These are phyloP conservation scores for Vitis labrusca DNA, from an alignment of 164 flowering plant genomes.

Conservation along the genomic window DNA sequence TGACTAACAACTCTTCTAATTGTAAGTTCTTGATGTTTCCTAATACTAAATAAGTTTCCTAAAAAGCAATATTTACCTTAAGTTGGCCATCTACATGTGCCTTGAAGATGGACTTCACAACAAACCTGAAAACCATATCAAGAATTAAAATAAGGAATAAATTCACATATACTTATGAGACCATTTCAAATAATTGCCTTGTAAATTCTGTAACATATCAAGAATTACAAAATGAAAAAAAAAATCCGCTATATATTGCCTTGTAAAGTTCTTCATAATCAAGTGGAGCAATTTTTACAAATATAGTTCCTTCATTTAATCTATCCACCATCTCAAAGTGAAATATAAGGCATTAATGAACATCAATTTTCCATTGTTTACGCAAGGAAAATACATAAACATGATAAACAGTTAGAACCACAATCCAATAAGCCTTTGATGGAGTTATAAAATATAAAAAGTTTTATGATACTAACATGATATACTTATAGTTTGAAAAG, in stretches of 20 bases:
- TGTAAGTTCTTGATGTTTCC: too few relatives aligned
- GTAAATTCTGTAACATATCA: too few relatives aligned
- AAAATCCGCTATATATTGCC: conserved; percentile 33
- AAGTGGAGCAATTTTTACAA: conserved; percentile 66
- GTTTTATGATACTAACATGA: too few relatives aligned
- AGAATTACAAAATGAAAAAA: background rate
- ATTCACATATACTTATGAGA: background rate
- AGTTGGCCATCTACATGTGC: conserved; percentile 98
- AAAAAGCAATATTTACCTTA: conserved; percentile 51
- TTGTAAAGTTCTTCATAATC: conserved; percentile 90
- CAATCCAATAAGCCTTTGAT: too few relatives aligned
- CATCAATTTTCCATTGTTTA: background rate
- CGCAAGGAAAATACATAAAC: too few relatives aligned
- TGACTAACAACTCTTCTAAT: too few relatives aligned
- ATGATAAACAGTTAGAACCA: too few relatives aligned
- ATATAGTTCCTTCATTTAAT: conserved; percentile 73
- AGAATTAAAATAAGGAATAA: conserved; percentile 10
- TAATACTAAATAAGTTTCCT: background rate
- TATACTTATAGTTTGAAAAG: too few relatives aligned
- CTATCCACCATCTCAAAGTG: conserved; percentile 85
- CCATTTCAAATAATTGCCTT: background rate
- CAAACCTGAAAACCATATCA: conserved; percentile 62
- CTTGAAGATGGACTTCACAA: conserved; percentile 88
- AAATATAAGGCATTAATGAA: conserved; percentile 8
- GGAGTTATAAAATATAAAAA: too few relatives aligned